These are phyloP conservation scores for Coemansia sp. DNA, from an alignment of 192 early-diverging fungal genomes.

Conservation along the genomic window DNA sequence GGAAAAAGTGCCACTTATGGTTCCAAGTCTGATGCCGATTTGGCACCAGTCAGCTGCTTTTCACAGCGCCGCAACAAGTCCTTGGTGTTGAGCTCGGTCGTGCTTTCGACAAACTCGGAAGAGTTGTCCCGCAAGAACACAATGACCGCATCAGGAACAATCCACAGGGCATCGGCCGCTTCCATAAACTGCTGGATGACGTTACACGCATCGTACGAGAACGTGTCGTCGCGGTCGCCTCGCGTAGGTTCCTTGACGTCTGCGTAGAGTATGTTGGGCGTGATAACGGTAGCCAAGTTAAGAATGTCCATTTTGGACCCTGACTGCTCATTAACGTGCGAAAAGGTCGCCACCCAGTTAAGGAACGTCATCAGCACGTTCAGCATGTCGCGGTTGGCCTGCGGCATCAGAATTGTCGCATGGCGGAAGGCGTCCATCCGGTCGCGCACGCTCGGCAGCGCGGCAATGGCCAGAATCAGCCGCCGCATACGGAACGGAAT, in stretches of 20 bases:
- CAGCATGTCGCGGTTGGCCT: conserved; percentile 87
- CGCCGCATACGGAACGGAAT: conserved; percentile 86
- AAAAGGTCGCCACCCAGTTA: conserved; percentile 78
- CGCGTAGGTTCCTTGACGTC: conserved; percentile 80
- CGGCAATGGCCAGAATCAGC: conserved; percentile 79
- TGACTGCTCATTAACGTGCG: conserved; percentile 64
- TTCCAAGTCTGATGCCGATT: conserved; percentile 11
- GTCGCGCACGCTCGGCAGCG: conserved; percentile 57
- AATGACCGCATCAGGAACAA: conserved; percentile 56
- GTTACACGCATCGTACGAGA: conserved; percentile 66
- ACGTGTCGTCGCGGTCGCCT: conserved; percentile 65
- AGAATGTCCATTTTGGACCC: conserved; percentile 92
- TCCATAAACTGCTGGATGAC: conserved; percentile 68
- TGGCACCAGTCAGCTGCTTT: conserved; percentile 15
- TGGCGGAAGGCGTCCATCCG: conserved; percentile 76
- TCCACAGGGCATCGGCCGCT: conserved; percentile 66
- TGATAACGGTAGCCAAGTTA: conserved; percentile 91
- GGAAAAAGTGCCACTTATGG: neutral
- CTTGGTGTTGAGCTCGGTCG: conserved; percentile 50
- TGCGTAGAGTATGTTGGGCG: conserved; percentile 89
- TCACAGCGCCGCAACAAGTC: conserved; percentile 52
- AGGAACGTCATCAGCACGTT: conserved; percentile 89
- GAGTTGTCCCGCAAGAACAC: conserved; percentile 44
- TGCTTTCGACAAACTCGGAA: conserved; percentile 42
- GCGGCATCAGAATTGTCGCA: conserved; percentile 81